These are phyloP conservation scores for Talaromyces sp. DNA, from an alignment of 2,329 filamentous ascomycete species.

Conservation along the genomic window DNA sequence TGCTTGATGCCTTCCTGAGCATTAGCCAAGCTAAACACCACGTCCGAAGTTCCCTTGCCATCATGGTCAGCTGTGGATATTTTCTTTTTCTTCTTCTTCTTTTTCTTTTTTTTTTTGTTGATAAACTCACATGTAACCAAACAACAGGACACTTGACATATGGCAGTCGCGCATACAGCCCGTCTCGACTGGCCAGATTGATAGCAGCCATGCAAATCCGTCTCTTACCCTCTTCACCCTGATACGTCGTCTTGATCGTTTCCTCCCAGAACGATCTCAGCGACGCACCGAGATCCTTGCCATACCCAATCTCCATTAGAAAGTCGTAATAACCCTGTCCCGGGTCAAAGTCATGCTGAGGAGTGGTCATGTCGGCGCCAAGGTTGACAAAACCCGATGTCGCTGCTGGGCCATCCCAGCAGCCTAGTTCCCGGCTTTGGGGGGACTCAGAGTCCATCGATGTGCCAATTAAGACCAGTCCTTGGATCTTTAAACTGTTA, in stretches of 20 bases:
- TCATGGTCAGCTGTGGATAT: constrained; percentile 14
- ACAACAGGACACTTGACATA: constrained; percentile 45
- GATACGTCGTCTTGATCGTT: constrained; percentile 38
- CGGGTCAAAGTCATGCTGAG: constrained; percentile 35
- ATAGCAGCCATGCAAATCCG: constrained; percentile 41
- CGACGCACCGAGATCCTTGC: constrained; percentile 27
- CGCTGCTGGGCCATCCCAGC: constrained; percentile 37
- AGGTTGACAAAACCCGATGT: constrained; percentile 28
- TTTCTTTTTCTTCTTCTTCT: not conserved
- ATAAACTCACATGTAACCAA: constrained; percentile 37
- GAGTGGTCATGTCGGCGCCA: constrained; percentile 26
- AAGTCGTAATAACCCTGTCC: constrained; percentile 35
- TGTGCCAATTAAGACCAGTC: constrained; percentile 45
- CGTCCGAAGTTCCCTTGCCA: constrained; percentile 10
- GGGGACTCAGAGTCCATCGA: constrained; percentile 43
- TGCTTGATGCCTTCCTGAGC: constrained; percentile 40
- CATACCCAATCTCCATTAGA: constrained; percentile 43
- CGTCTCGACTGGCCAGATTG: constrained; percentile 42
- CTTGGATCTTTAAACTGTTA: constrained; percentile 42
- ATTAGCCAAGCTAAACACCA: constrained; percentile 11
- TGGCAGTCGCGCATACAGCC: constrained; percentile 35
- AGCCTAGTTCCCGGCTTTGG: constrained; percentile 36
- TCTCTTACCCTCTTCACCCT: constrained; percentile 41
- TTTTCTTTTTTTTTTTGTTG: constrained; percentile 10
- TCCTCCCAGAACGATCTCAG: constrained; percentile 35